These are phyloP conservation scores for Ulota crispa DNA, from an alignment of 225 moss, liverwort and hornwort genomes.

Conservation along the genomic window DNA sequence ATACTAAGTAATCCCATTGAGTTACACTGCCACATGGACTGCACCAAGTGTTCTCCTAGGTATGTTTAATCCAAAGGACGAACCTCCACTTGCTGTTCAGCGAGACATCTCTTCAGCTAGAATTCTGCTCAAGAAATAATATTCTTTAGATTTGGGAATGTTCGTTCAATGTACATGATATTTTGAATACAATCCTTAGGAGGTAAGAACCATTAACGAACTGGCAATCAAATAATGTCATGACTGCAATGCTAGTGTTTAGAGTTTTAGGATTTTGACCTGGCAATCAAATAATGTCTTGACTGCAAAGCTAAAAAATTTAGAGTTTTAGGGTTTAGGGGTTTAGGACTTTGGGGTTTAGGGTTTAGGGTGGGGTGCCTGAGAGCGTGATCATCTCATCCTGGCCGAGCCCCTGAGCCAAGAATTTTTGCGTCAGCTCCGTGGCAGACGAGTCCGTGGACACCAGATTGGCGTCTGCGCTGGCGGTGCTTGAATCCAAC, in stretches of 20 bases:
- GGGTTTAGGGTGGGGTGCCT: conserved; percentile 20
- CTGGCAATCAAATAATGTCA: neutral
- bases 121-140: neutral
- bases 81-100: neutral
- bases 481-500: conserved; percentile 30
- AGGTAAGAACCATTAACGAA: too few species aligned
- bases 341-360: too few species aligned
- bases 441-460: conserved; percentile 43
- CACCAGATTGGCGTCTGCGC: conserved; percentile 39
- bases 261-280: too few species aligned
- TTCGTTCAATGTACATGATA: neutral
- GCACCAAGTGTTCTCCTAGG: neutral
- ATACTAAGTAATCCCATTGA: too few species aligned
- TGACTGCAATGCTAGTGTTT: neutral
- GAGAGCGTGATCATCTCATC: conserved; percentile 73
- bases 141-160: neutral
- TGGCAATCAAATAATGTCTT: too few species aligned
- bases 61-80: neutral
- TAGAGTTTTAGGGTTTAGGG: too few species aligned
- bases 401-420: conserved; percentile 53
- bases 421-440: conserved; percentile 49
- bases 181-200: neutral
- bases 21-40: neutral
- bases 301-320: too few species aligned
- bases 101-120: neutral